Base-by-base conservation (phyloP, 805 yeast species). In the Wickerhamiella azymoides region DNA sequence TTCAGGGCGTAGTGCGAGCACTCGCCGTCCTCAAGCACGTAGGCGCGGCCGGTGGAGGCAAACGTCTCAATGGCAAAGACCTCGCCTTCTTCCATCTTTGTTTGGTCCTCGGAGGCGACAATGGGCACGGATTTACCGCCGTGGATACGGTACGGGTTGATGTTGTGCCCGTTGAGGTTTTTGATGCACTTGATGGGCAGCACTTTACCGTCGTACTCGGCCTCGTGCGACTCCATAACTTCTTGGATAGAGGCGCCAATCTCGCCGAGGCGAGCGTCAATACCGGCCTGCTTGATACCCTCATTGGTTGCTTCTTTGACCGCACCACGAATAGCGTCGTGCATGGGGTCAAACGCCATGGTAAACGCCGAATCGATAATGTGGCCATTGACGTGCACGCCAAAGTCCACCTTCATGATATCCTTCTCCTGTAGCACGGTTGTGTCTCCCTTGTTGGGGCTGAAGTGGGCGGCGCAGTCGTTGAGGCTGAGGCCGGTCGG, bases 61-160 rank as follows among this genome's bases (percentile, higher is more conserved):
- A 92, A 92, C 2, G 99, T 92, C 67, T 92, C 99, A 59, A 92
- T 89, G 50, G 99, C 99, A 70, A 84, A 89, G 2, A 85, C 80
- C 64, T 92, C 98, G 52, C 96, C 96, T 68, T 92, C 99, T 63
- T 92, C 99, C 96, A 92, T 89, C 72, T 89, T 89, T 10, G 97
- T 92, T 63, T 74, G 74, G 62, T 92, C 98, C 7, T 86, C 89
- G 57, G 84, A 84, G 57, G 88, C 81, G 30, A 92, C 94, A 57
- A 92, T 92, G 14, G 99, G 99, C 40, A 92, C 97, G 21, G 93
- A 79, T 63, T 92, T 92, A 52, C 96, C 96, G 36, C 88, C 92
- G 63, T 92, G 99, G 57, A 92, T 92, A 45, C 69, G 71, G 64
- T 71, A 88, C 47, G 80, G 88, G 21, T 75, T 79, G 57, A 92